Evolutionary conservation across 257 asterid species (phyloP).

Genomic region (Plantago elongata): DNA sequence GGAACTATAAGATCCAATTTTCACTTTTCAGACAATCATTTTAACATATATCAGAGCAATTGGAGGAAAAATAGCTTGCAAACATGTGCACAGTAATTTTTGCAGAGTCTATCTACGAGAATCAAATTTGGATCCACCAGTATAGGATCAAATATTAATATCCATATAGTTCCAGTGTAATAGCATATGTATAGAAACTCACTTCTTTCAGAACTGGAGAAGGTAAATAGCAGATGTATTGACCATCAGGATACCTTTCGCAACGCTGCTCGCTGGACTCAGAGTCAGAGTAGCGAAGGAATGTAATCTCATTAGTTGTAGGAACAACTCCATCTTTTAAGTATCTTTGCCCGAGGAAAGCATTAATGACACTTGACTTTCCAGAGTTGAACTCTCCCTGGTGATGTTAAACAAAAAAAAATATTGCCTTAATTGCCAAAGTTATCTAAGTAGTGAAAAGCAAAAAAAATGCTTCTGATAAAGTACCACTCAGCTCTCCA

Average conservation of each 20-base stretch:
- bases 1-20: constrained; percentile 8
- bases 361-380: constrained; percentile 93
- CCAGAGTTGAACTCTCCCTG: constrained; percentile 99
- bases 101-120: background rate
- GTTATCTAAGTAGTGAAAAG: constrained; percentile 22
- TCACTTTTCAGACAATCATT: constrained; percentile 9
- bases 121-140: background rate
- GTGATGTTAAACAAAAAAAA: constrained; percentile 27
- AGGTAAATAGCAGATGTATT: constrained; percentile 84
- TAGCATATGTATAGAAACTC: constrained; percentile 32
- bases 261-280: constrained; percentile 58
- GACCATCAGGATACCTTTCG: constrained; percentile 97
- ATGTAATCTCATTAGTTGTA: constrained; percentile 95
- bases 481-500: constrained; percentile 18
- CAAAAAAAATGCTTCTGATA: constrained; percentile 13
- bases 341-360: constrained; percentile 88
- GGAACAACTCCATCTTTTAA: constrained; percentile 92
- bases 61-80: background rate
- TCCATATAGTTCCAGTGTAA: too few species aligned
- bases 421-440: background rate
- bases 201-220: constrained; percentile 90
- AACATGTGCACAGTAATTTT: constrained; percentile 11
- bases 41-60: background rate
- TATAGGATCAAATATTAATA: too few species aligned
- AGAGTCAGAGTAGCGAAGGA: constrained; percentile 67